Evolutionary conservation across 2,329 filamentous ascomycete genomes (phyloP), one percentile per base, ranked within the genome.

Genomic region (Epichloe bromicola): DNA sequence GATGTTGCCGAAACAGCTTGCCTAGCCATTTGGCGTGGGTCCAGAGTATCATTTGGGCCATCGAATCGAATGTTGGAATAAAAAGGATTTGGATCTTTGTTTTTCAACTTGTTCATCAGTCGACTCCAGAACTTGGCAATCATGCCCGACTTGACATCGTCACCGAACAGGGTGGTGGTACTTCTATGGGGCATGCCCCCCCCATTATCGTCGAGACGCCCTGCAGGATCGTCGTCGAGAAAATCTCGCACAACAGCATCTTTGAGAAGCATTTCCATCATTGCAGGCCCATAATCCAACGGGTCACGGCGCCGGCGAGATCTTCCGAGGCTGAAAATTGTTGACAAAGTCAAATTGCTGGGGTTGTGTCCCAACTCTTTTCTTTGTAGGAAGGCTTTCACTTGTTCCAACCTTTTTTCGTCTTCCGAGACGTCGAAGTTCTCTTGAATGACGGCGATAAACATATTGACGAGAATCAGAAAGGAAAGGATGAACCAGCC

Each of bases 361-460:
- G 80, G 65, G 65, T 80, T 77, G 39, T 79, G 79, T 23, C 84
- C 86, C 34, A 95, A 73, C 60, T 97, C 90, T 64, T 91, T 94
- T 58, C 90, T 83, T 62, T 95, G 88, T 43, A 98, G 72, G 60
- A 97, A 98, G 1, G 91, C 88, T 61, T 90, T 91, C 54, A 98
- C 90, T 68, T 98, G 94, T 64, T 97, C 88, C 55, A 97, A 70
- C 19, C 94, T 88, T 69, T 98, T 98, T 66, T 97, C 90, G 63
- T 98, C 94, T 65, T 98, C 93, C 3, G 90, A 95, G 26, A 98
- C 89, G 68, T 98, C 93, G 64, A 98, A 98, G 62, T 95, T 98
- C 64, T 98, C 93, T 67, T 98, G 93, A 57, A 98, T 98, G 70
- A 98, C 93, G 74, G 93, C 93, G 86, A 98, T 97, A 74, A 98